Evolutionary conservation across 2,329 filamentous ascomycete genomes (phyloP).

Genomic region (Aspergillus terreus): DNA sequence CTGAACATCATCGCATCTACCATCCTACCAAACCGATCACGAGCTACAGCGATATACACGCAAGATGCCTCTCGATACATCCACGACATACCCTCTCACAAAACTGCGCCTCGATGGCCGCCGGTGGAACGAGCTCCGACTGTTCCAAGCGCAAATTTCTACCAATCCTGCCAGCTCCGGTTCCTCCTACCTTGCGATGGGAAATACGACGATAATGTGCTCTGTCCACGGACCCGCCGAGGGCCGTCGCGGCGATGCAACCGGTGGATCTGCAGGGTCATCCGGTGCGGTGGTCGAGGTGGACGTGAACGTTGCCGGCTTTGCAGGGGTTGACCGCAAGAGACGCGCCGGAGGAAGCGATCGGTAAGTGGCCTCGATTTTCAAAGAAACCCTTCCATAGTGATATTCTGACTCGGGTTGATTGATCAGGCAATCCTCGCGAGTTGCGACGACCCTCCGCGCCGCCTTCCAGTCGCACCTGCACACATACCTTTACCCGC

Average conservation of each 20-base stretch:
- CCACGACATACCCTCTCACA: constrained; percentile 82
- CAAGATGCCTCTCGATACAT: constrained; percentile 89
- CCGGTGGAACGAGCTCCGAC: constrained; percentile 94
- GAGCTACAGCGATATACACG: background rate
- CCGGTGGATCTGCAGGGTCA: constrained; percentile 41
- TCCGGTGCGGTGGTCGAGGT: constrained; percentile 69
- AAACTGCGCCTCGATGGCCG: constrained; percentile 78
- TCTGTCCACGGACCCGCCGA: constrained; percentile 84
- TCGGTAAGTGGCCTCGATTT: constrained; percentile 57
- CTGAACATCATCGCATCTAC: background rate
- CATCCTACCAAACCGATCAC: background rate
- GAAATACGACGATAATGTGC: constrained; percentile 95
- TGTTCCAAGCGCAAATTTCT: constrained; percentile 81
- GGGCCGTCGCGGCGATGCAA: constrained; percentile 49
- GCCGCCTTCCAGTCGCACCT: constrained; percentile 73
- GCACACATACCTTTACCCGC: constrained; percentile 84
- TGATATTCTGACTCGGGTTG: background rate
- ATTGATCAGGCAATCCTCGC: constrained; percentile 62
- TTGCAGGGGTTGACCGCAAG: constrained; percentile 82
- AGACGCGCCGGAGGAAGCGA: constrained; percentile 66
- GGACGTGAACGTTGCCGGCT: constrained; percentile 80
- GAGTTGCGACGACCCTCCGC: constrained; percentile 62
- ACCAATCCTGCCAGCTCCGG: constrained; percentile 92
- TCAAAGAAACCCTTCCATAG: background rate
- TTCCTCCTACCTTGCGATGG: constrained; percentile 91